These are phyloP conservation scores for Otatea glauca DNA, from an alignment of 176 grass and related monocot genomes.

Conservation along the genomic window DNA sequence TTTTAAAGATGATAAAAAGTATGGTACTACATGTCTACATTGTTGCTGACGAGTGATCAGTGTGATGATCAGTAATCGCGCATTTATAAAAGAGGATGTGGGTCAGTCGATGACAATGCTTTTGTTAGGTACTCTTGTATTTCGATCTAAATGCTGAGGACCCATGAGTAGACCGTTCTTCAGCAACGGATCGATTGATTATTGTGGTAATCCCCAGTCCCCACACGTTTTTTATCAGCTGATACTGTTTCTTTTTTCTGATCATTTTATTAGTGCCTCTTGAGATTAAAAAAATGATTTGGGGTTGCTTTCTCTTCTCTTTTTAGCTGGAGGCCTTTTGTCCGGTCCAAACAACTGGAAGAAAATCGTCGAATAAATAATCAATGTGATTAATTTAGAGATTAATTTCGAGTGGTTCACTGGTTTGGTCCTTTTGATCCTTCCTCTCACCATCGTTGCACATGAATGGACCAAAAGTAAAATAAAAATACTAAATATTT, in stretches of 20 bases:
- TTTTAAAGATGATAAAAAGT: no score
- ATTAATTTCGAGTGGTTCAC: slow-evolving; percentile 8
- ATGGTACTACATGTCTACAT: no score
- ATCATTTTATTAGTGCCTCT: slow-evolving; percentile 23
- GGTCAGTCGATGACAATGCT: not conserved
- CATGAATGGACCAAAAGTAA: not conserved
- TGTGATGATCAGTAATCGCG: not conserved
- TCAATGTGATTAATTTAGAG: slow-evolving; percentile 1
- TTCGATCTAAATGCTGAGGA: not conserved
- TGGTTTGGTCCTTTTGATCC: slow-evolving; percentile 2
- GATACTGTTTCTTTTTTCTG: not conserved
- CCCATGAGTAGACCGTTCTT: not conserved
- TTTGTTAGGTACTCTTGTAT: not conserved
- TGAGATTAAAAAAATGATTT: slow-evolving; percentile 6
- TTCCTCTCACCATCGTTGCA: slow-evolving; percentile 32
- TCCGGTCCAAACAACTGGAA: slow-evolving; percentile 17
- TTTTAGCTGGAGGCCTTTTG: not conserved
- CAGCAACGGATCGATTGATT: not conserved
- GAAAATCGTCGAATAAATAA: slow-evolving; percentile 3
- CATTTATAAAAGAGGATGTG: not conserved
- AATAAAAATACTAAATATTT: not conserved
- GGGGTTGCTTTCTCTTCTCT: slow-evolving; percentile 32
- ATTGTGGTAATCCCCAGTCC: not conserved
- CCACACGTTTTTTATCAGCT: slow-evolving; percentile 22
- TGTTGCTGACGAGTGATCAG: not conserved